Evolutionary conservation across 139 green algal species (phyloP).

Genomic region (Chlorella sorokiniana): DNA sequence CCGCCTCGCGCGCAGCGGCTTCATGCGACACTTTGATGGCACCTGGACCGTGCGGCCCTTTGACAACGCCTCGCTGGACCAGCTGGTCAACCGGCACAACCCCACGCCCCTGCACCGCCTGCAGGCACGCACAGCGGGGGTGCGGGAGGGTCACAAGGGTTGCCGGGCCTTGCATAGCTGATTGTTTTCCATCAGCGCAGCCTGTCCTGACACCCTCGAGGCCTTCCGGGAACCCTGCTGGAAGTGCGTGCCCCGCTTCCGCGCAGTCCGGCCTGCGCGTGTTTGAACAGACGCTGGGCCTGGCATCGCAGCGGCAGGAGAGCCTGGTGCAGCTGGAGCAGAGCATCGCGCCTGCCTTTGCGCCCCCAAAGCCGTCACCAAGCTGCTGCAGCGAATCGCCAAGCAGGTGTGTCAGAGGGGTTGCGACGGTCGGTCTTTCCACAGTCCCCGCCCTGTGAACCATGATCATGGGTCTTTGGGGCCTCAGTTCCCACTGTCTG

Average conservation of each 20-base stretch:
- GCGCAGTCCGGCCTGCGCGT: neutral
- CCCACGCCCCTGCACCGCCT: conserved; percentile 24
- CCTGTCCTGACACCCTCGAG: no score
- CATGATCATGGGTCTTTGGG: neutral
- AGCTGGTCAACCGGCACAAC: conserved; percentile 22
- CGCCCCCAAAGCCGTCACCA: conserved; percentile 49
- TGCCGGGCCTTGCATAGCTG: no score
- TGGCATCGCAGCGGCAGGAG: neutral
- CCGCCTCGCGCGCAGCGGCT: conserved; percentile 47
- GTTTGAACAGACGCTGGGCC: neutral
- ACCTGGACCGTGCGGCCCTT: conserved; percentile 45
- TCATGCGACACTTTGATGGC: conserved; percentile 66
- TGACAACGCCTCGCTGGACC: conserved; percentile 20
- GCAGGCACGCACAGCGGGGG: conserved; percentile 26
- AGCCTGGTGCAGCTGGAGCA: conserved; percentile 67
- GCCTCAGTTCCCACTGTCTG: neutral
- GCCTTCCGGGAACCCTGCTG: no score
- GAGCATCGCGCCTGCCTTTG: conserved; percentile 47
- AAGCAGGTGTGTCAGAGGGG: conserved; percentile 18
- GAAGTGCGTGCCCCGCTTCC: neutral
- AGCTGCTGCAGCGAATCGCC: conserved; percentile 57
- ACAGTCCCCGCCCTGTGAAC: neutral
- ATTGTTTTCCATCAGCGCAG: no score
- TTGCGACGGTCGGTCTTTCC: neutral
- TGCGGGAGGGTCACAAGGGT: no score